phyloP scores from a whole-genome alignment of 305 asterid genomes.

The Stenogyne calaminthoides region DNA sequence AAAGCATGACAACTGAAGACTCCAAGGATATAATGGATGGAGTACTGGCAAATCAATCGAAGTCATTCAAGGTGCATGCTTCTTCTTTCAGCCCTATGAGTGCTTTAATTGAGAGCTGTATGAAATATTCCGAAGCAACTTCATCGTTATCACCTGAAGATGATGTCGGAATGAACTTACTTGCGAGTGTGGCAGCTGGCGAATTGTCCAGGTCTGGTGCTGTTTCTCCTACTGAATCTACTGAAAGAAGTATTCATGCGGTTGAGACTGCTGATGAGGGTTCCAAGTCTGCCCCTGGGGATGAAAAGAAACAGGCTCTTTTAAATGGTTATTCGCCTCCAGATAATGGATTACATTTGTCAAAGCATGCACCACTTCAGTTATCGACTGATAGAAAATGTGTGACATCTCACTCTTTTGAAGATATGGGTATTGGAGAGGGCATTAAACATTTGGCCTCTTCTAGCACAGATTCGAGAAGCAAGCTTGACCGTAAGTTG shows the following conservation, averaged over 20 bases:
- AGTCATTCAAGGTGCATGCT: conserved; percentile 41
- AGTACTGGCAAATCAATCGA: conserved; percentile 32
- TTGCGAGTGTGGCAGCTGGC: conserved; percentile 78
- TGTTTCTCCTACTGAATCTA: conserved; percentile 50
- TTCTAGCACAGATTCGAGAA: conserved; percentile 31
- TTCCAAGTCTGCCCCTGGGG: conserved; percentile 35
- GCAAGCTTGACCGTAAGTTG: conserved; percentile 32
- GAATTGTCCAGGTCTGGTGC: conserved; percentile 56
- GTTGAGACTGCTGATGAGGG: conserved; percentile 49
- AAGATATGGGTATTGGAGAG: conserved; percentile 36
- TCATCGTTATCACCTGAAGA: conserved; percentile 56
- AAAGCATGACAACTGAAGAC: conserved; percentile 44
- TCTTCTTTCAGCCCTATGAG: conserved; percentile 65
- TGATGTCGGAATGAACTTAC: conserved; percentile 74
- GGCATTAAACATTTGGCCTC: conserved; percentile 32
- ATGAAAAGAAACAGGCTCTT: conserved; percentile 36
- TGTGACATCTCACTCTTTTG: conserved; percentile 35
- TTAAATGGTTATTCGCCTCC: conserved; percentile 38
- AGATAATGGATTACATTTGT: conserved; percentile 34
- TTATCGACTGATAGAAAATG: conserved; percentile 36
- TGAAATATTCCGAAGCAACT: conserved; percentile 55
- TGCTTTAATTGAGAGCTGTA: conserved; percentile 72
- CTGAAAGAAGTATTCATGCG: conserved; percentile 45
- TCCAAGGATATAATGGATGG: conserved; percentile 32
- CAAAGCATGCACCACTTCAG: conserved; percentile 29